phyloP scores from a whole-genome alignment of 768 basidiomycete genomes.

The Podaxis pistillaris region DNA sequence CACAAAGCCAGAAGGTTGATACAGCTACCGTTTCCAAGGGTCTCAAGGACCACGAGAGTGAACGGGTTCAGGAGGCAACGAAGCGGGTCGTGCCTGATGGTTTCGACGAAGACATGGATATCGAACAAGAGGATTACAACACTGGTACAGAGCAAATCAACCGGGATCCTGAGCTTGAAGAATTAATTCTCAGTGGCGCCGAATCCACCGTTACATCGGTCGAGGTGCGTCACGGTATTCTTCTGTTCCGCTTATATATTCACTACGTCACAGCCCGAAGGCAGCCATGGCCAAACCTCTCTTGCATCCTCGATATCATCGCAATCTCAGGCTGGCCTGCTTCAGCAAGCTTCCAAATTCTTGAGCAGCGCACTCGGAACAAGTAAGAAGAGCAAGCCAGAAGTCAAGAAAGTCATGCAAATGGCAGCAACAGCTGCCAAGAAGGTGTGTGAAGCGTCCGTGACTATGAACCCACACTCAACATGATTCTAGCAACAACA shows the following conservation, averaged over 20 bases:
- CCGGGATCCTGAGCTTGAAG: constrained; percentile 38
- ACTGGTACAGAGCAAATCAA: constrained; percentile 30
- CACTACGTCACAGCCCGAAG: constrained; percentile 26
- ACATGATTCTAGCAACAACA: constrained; percentile 73
- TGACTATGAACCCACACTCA: neutral
- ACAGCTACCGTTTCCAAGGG: constrained; percentile 28
- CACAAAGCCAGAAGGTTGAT: constrained; percentile 51
- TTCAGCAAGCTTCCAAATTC: constrained; percentile 68
- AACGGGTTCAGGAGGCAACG: constrained; percentile 1
- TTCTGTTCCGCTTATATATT: constrained; percentile 14
- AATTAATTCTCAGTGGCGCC: constrained; percentile 35
- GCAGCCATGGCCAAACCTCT: constrained; percentile 57
- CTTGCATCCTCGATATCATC: constrained; percentile 48
- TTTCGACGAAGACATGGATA: constrained; percentile 38
- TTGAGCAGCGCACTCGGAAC: constrained; percentile 65
- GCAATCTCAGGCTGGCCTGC: constrained; percentile 58
- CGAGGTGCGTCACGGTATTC: constrained; percentile 37
- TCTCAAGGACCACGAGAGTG: constrained; percentile 11
- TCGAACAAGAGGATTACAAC: constrained; percentile 29
- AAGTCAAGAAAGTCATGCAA: constrained; percentile 77
- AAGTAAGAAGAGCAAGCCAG: constrained; percentile 69
- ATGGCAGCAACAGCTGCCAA: constrained; percentile 82
- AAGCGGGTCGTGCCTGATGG: constrained; percentile 25
- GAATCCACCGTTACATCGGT: constrained; percentile 37
- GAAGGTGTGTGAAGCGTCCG: constrained; percentile 47